A percentile compares a stretch with the other conserved stretches of the same genome.
Evolutionary conservation across 352 stramenopile species (phyloP).

Genomic region (Phytophthora tentaculata): DNA sequence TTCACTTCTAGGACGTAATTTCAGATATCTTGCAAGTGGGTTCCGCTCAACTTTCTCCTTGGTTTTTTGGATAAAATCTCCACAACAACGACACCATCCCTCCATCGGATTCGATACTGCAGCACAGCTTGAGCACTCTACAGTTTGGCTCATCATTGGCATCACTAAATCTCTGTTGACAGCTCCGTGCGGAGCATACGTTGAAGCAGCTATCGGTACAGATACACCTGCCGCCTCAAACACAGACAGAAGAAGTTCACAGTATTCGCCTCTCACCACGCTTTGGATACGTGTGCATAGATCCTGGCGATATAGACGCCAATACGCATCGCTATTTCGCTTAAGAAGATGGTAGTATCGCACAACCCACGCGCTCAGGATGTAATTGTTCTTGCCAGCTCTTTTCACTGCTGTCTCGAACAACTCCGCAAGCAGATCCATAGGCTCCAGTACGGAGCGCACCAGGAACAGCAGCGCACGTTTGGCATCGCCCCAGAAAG

Average conservation of each 20-base stretch:
- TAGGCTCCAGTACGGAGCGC: slow-evolving; percentile 37
- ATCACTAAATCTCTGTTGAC: no score
- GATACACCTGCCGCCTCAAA: slow-evolving; percentile 20
- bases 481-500: slow-evolving; percentile 53
- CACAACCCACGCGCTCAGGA: slow-evolving; percentile 29
- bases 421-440: slow-evolving; percentile 41
- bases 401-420: slow-evolving; percentile 51
- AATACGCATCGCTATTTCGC: slow-evolving; percentile 49
- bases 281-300: slow-evolving; percentile 35
- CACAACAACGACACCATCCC: neutral
- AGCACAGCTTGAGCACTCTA: neutral
- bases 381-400: slow-evolving; percentile 29
- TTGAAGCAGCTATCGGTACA: no score
- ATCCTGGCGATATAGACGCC: slow-evolving; percentile 53
- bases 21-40: neutral
- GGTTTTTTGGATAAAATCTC: neutral
- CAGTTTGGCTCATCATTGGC: neutral
- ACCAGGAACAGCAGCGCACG: slow-evolving; percentile 45
- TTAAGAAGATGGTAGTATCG: slow-evolving; percentile 45
- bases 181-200: no score
- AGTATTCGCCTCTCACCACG: slow-evolving; percentile 35
- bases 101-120: neutral
- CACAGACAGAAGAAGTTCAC: slow-evolving; percentile 25
- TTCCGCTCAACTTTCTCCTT: neutral
- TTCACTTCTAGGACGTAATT: neutral